Conservation (phyloP, 108 stramenopile species). For the Fragilariopsis cylindrus region DNA sequence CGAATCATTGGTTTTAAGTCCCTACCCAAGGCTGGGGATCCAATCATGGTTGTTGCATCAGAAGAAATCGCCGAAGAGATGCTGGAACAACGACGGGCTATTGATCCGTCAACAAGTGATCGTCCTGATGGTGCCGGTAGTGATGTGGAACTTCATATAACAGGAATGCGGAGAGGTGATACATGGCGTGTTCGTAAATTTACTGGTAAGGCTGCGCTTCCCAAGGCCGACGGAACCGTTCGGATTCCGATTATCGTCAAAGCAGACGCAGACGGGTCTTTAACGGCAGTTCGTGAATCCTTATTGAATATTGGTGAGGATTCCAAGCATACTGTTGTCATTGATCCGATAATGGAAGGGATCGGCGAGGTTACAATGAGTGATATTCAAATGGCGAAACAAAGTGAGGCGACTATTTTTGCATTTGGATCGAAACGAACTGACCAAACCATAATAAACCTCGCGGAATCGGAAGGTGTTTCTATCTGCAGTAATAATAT, state of each 20-base stretch:
- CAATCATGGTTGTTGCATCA: constrained; percentile 62
- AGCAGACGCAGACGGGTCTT: constrained; percentile 82
- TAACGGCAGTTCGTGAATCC: constrained; percentile 74
- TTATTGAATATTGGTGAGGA: constrained; percentile 57
- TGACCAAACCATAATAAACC: constrained; percentile 46
- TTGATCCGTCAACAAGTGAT: constrained; percentile 7
- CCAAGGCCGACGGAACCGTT: constrained; percentile 45
- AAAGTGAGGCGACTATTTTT: constrained; percentile 81
- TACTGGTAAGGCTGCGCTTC: constrained; percentile 26
- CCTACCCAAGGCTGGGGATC: constrained; percentile 83
- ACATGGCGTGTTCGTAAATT: constrained; percentile 24
- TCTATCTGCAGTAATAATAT: constrained; percentile 61
- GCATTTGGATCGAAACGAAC: constrained; percentile 63
- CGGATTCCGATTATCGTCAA: constrained; percentile 83
- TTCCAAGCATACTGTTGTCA: constrained; percentile 57
- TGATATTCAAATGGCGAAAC: constrained; percentile 79
- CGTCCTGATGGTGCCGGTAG: constrained; percentile 16
- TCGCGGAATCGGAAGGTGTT: constrained; percentile 63
- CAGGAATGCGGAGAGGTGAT: constrained; percentile 38
- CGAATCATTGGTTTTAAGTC: constrained; percentile 82
- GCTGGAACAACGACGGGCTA: constrained; percentile 42
- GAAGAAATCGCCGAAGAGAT: constrained; percentile 75
- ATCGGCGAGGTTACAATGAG: constrained; percentile 65
- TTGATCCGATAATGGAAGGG: constrained; percentile 76
- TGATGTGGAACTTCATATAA: constrained; percentile 44